Conservation (phyloP, 2,329 filamentous ascomycete genomes). For the Phialophora verrucosa region DNA sequence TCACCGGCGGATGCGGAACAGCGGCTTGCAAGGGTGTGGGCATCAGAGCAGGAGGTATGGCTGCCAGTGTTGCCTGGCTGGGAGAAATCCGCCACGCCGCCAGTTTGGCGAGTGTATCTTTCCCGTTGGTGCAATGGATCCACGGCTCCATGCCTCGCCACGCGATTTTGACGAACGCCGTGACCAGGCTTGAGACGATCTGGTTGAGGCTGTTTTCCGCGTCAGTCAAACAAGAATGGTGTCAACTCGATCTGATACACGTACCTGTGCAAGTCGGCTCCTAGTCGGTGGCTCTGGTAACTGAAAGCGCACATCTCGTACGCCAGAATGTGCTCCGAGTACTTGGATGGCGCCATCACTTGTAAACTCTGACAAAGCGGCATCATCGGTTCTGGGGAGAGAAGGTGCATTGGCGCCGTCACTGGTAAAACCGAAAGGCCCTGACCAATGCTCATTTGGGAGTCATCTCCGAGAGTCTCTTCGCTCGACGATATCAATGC, state of each 20-base stretch:
- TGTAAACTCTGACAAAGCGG: constrained; percentile 18
- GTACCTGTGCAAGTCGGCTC: constrained; percentile 21
- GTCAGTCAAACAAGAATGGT: neutral
- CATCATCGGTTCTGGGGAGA: neutral
- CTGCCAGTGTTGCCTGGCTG: constrained; percentile 13
- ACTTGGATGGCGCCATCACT: constrained; percentile 21
- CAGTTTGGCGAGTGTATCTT: constrained; percentile 19
- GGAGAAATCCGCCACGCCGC: constrained; percentile 27
- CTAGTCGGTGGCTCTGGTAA: constrained; percentile 8
- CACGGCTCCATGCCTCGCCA: constrained; percentile 29
- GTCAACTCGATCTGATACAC: neutral
- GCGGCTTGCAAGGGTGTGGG: constrained; percentile 25
- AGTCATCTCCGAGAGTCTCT: neutral
- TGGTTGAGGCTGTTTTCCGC: constrained; percentile 16
- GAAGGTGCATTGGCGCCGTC: neutral
- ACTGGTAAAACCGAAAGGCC: neutral
- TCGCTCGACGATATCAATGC: neutral
- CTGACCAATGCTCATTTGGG: neutral
- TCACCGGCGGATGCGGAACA: constrained; percentile 29
- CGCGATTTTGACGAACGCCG: constrained; percentile 23
- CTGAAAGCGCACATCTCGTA: constrained; percentile 29
- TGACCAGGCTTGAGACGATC: constrained; percentile 21
- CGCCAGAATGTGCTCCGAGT: constrained; percentile 28
- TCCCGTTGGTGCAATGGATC: constrained; percentile 28
- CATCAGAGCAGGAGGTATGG: constrained; percentile 19